Base-by-base conservation (phyloP, 2,329 filamentous ascomycete species). In the Diaporthe citrichinensis region DNA sequence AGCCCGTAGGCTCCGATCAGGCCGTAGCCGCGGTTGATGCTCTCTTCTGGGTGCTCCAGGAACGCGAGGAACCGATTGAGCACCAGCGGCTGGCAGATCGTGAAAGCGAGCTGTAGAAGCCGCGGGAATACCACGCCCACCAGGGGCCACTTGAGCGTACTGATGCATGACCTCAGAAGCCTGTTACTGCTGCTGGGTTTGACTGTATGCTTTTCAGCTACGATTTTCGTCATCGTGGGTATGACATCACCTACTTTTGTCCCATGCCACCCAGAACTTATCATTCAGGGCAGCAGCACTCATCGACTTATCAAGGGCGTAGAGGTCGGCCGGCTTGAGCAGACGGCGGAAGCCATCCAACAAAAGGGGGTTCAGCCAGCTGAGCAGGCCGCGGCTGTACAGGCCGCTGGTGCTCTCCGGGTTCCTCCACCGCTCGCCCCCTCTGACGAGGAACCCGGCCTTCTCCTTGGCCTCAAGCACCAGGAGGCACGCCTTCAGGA, bases 381-480 rank as follows among this genome's bases (percentile, higher is more conserved):
- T 82, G 73, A 85, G 83, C 49, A 86, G 79, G 28, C 81, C 82
- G 15, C 81, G 82, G 73, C 80, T 83, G 53, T 85, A 84, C 10
- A 86, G 78, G 20, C 86, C 85, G 74, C 84, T 84, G 39, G 82
- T 83, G 51, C 78, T 79, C 73, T 85, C 85, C 5, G 85, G 84
- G 10, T 83, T 82, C n/a, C 78, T 75, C 23, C 76, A 72, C 65
- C 78, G 34, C n/a, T 78, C 49, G 77, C 74, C n/a, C 84, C 74
- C 36, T 12, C 34, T 28, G 6, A 31, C 15, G 17, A 86, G 78
- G 49, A 82, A 81, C 2, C 75, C 58, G 12, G 81, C 79, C 79
- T 87, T 88, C 72, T 82, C 84, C 73, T 79, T 78, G 2, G 84
- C 84, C 79, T 88, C 86, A 3, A 85, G 82, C 36, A 84, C 78